Conservation (phyloP, 176 grass and related monocot species). For the Bonia amplexicaulis region DNA sequence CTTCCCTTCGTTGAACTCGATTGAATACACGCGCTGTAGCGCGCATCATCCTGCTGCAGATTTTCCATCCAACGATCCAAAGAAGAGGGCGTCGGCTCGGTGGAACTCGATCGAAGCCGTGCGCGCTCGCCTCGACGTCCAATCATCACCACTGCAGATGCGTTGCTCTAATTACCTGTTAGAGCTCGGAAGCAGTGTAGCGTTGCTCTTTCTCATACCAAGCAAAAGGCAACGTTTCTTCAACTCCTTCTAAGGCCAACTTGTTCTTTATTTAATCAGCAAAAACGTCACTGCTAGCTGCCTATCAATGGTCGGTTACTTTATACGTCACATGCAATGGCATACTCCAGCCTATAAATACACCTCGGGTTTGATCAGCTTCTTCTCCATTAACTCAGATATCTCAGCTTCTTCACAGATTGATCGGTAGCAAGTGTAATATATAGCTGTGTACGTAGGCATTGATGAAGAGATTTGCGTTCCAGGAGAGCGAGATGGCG, state of each 20-base stretch:
- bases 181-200: not conserved
- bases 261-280: not conserved
- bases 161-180: not conserved
- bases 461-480: constrained; percentile 31
- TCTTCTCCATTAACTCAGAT: constrained; percentile 18
- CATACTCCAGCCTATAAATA: constrained; percentile 31
- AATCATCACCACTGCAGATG: not conserved
- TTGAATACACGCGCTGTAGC: not conserved
- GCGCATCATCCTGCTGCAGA: not conserved
- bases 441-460: not conserved
- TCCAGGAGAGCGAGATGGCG: constrained; percentile 45
- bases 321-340: not conserved
- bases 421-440: not conserved
- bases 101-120: constrained; percentile 38
- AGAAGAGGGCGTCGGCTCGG: not conserved
- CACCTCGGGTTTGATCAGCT: not conserved
- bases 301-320: constrained; percentile 11
- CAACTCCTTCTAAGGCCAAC: constrained; percentile 3
- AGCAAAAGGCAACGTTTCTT: constrained; percentile 25
- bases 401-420: not conserved
- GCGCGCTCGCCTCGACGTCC: not conserved
- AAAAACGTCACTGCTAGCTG: not conserved
- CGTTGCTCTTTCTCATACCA: not conserved
- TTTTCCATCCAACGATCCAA: not conserved
- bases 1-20: not conserved